Percentiles rank a stretch among this genome's conserved stretches.
Conservation (phyloP, 352 stramenopile genomes). For the Phytophthora palmivora region DNA sequence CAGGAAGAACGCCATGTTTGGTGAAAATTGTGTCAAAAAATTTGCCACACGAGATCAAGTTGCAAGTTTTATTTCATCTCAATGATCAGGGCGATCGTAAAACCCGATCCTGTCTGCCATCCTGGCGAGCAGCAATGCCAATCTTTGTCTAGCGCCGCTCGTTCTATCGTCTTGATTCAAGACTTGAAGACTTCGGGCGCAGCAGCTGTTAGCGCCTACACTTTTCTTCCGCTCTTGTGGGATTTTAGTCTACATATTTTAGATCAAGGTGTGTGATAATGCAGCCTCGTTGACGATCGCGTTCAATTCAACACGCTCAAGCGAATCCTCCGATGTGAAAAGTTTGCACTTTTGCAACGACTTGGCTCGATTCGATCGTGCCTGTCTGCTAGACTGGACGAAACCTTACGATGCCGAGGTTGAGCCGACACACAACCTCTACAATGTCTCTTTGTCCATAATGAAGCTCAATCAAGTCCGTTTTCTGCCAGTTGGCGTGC, state of each 20-base stretch:
- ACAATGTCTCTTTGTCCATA: constrained; percentile 10
- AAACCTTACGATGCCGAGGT: not conserved
- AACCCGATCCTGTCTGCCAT: constrained; percentile 32
- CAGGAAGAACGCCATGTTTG: constrained; percentile 5
- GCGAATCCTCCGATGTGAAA: constrained; percentile 33
- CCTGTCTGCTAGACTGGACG: constrained; percentile 11
- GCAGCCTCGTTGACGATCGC: not conserved
- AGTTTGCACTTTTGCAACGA: not conserved
- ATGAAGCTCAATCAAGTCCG: not conserved
- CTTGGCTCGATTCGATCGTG: constrained; percentile 3
- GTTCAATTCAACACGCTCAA: too few species aligned
- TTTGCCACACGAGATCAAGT: not conserved
- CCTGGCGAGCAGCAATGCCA: constrained; percentile 23
- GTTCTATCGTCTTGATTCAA: constrained; percentile 23
- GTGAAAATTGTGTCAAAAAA: constrained; percentile 18
- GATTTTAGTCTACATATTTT: constrained; percentile 23
- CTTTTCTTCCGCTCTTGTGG: constrained; percentile 25
- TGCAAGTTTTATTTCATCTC: too few species aligned
- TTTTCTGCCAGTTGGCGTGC: constrained; percentile 22
- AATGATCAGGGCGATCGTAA: not conserved
- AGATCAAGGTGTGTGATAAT: too few species aligned
- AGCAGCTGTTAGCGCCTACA: constrained; percentile 19
- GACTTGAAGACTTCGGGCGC: constrained; percentile 13
- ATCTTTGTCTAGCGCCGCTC: constrained; percentile 21
- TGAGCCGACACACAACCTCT: constrained; percentile 23